Conservation (phyloP, 495 filamentous ascomycete species). For the Penicillium subrubescens region DNA sequence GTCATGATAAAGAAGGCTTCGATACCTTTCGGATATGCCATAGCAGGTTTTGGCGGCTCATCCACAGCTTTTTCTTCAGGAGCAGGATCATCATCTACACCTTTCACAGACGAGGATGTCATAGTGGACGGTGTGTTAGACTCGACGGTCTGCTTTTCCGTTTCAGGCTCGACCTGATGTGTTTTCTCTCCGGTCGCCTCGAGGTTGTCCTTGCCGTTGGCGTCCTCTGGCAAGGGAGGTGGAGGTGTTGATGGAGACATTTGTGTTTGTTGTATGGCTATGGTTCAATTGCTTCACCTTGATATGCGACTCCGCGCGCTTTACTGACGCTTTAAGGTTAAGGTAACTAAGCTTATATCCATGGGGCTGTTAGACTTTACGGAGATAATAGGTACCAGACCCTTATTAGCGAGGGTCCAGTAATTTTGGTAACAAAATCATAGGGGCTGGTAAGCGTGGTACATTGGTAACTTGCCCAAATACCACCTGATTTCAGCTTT, state of each 20-base stretch:
- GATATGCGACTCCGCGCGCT: background rate
- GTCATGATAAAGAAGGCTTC: constrained; percentile 2
- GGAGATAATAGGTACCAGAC: background rate
- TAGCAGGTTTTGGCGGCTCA: background rate
- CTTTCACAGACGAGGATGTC: background rate
- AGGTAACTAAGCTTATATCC: background rate
- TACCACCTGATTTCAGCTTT: background rate
- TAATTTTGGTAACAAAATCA: constrained; percentile 1
- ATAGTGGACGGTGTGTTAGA: background rate
- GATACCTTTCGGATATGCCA: constrained; percentile 3
- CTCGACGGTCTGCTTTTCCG: background rate
- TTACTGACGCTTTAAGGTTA: background rate
- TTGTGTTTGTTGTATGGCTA: background rate
- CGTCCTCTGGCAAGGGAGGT: constrained; percentile 1
- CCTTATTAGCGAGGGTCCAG: constrained; percentile 1
- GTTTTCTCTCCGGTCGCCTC: constrained; percentile 4
- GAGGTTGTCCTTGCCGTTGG: background rate
- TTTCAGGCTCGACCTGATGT: constrained; percentile 5
- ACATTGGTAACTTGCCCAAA: background rate
- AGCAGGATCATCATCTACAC: background rate
- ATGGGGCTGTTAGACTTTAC: background rate
- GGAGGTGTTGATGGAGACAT: constrained; percentile 3
- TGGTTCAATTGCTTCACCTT: background rate
- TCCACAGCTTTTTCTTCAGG: background rate
- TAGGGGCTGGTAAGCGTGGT: background rate